Evolutionary conservation across 371 early-diverging fungal genomes (phyloP).

Genomic region (Actinomucor elegans): DNA sequence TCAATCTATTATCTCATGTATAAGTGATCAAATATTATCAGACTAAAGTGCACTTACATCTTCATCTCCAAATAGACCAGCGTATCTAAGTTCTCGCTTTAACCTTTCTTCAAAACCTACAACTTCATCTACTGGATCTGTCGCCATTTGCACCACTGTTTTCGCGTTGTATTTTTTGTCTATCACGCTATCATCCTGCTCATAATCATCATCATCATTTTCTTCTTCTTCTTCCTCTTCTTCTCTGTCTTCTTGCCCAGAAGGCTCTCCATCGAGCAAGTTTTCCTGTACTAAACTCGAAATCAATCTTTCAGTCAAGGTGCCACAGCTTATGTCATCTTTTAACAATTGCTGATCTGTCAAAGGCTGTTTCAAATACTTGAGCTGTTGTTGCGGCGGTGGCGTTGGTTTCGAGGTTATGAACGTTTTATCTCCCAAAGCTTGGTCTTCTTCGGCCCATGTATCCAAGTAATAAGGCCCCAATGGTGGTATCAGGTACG

Average conservation of each 20-base stretch:
- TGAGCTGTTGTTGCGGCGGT: background rate
- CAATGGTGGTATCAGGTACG: slow-evolving; percentile 72
- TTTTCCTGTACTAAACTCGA: slow-evolving; percentile 68
- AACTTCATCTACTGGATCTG: slow-evolving; percentile 19
- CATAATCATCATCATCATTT: slow-evolving; percentile 25
- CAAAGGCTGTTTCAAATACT: background rate
- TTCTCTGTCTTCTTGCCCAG: slow-evolving; percentile 27
- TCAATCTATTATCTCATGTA: slow-evolving; percentile 39
- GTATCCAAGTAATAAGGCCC: slow-evolving; percentile 75
- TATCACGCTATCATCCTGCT: slow-evolving; percentile 10
- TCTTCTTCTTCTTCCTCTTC: slow-evolving; percentile 21
- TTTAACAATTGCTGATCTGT: slow-evolving; percentile 55
- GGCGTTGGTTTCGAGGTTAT: too few species aligned
- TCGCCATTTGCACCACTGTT: slow-evolving; percentile 4
- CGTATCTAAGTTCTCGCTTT: slow-evolving; percentile 75
- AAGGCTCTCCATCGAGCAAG: slow-evolving; percentile 6
- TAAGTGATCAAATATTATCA: too few species aligned
- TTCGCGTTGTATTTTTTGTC: slow-evolving; percentile 10
- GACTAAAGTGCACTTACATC: slow-evolving; percentile 56
- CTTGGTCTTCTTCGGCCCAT: slow-evolving; percentile 83
- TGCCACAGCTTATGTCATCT: slow-evolving; percentile 58
- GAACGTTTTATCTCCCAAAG: background rate
- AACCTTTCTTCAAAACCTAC: slow-evolving; percentile 73
- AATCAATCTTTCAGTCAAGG: slow-evolving; percentile 74
- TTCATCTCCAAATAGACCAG: slow-evolving; percentile 78